A percentile compares a stretch with the other conserved stretches of the same genome.
phyloP scores from a whole-genome alignment of 352 stramenopile genomes.

The Pythium brassicae region DNA sequence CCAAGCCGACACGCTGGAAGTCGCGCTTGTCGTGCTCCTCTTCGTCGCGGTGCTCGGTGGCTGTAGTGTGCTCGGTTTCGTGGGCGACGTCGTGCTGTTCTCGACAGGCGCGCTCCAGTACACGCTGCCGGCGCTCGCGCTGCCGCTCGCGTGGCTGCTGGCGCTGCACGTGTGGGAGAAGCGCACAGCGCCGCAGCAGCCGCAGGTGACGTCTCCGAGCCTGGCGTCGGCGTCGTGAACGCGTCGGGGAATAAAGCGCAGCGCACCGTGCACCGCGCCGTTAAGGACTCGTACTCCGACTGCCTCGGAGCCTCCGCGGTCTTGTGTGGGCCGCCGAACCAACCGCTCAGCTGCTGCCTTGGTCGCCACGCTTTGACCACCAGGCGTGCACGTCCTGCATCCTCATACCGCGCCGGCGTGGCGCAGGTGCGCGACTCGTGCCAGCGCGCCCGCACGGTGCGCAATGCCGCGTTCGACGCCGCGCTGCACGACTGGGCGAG shows the following conservation, averaged over 20 bases:
- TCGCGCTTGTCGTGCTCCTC: conserved; percentile 24
- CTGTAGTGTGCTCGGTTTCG: conserved; percentile 33
- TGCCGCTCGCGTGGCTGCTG: conserved; percentile 42
- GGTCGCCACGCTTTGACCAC: too few relatives aligned
- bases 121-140: conserved; percentile 40
- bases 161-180: conserved; percentile 48
- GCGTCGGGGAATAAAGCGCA: too few relatives aligned
- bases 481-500: conserved; percentile 36
- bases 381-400: too few relatives aligned
- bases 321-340: too few relatives aligned
- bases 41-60: conserved; percentile 26
- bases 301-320: too few relatives aligned
- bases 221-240: background rate
- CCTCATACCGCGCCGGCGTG: conserved; percentile 31
- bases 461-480: conserved; percentile 34
- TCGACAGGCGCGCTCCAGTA: conserved; percentile 27
- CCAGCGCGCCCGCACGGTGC: conserved; percentile 33
- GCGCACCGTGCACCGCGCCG: too few relatives aligned
- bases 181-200: background rate
- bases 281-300: too few relatives aligned
- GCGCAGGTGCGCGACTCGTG: conserved; percentile 25
- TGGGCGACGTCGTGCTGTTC: conserved; percentile 30
- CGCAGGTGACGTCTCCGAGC: conserved; percentile 5
- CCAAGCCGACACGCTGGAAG: conserved; percentile 29
- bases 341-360: too few relatives aligned